phyloP scores from a whole-genome alignment of 2,329 filamentous ascomycete species.

The Didymella segeticola region DNA sequence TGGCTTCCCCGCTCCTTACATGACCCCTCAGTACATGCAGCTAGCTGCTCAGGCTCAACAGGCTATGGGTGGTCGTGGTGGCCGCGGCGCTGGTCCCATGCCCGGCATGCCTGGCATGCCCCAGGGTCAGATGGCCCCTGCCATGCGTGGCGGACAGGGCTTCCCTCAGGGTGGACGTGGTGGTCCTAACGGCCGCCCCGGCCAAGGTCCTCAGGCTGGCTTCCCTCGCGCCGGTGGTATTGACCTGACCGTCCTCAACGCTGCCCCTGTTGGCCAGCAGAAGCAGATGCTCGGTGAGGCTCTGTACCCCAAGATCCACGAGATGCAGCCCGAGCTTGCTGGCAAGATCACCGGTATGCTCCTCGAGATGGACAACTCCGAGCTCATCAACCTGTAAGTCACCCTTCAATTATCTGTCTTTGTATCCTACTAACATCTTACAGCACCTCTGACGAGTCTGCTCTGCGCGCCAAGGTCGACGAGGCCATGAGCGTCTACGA shows the following conservation, averaged over 20 bases:
- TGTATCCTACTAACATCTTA: conserved; percentile 33
- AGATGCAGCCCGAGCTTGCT: conserved; percentile 91
- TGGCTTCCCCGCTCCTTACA: conserved; percentile 74
- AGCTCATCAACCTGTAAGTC: conserved; percentile 94
- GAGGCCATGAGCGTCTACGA: conserved; percentile 98
- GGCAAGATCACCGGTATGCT: conserved; percentile 99
- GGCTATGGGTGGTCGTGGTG: conserved; percentile 59
- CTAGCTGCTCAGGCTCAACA: conserved; percentile 76
- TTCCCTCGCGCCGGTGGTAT: conserved; percentile 51
- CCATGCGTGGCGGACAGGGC: conserved; percentile 51
- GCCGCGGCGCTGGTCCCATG: conserved; percentile 68
- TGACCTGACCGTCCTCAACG: conserved; percentile 59
- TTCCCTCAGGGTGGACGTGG: conserved; percentile 50
- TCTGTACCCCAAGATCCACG: conserved; percentile 97
- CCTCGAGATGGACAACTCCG: conserved; percentile 96
- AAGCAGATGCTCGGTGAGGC: conserved; percentile 99
- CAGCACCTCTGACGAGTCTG: conserved; percentile 86
- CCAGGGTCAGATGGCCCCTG: conserved; percentile 68
- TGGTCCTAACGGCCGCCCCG: conserved; percentile 40
- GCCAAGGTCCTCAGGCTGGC: conserved; percentile 39
- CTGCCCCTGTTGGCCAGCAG: conserved; percentile 74
- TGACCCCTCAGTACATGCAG: conserved; percentile 80
- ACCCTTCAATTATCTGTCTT: not conserved
- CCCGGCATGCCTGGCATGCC: conserved; percentile 70
- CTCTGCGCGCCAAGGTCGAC: conserved; percentile 93